Evolutionary conservation across 169 alveolate genomes (phyloP), one percentile per base, ranked within the genome.

Genomic region (Plasmodium adleri): DNA sequence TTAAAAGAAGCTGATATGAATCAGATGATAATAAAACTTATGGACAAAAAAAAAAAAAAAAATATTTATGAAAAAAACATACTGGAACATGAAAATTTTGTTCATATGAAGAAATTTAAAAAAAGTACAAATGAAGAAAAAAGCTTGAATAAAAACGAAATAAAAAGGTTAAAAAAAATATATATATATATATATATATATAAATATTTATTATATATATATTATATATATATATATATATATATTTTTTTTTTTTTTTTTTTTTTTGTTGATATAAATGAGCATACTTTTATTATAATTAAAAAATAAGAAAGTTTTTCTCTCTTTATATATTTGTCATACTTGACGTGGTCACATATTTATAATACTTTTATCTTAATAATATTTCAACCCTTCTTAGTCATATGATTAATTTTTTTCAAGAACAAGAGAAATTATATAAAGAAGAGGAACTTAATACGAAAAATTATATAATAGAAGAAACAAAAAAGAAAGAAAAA

Each of bases 391-490:
- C 62, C 58, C 6, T 26, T 39, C 20, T 17, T 43, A 78, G 89
- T 45, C 47, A 28, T 66, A 43, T 58, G 17, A 70, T 50, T 15
- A 32, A 9, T 43, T 26, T 70, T 59, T 66, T 78, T 63, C 47
- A 78, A 78, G 78, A 58, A 32, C 89, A 78, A n/a, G 89, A 78
- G 67, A 43, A 78, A 64, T 50, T 78, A 1, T 78, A 78, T 63
- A 64, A 71, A 60, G 56, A 39, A 15, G 89, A 78, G 26, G 89
- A 78, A 59, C 59, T n/a, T 2, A 52, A 17, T 43, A 59, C 66
- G n/a, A 58, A 64, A 20, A 47, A 78, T 22, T 78, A 20, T 59
- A 64, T 78, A 64, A 24, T 43, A 9, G 59, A n/a, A 15, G 78
- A 52, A 59, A 47, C 71, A 28, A 54, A 22, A 47, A 54, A 71